A percentile compares a stretch with the other conserved stretches of the same genome.
These are phyloP conservation scores for Ceriops tagal DNA, from an alignment of 345 rosid genomes.

Conservation along the genomic window DNA sequence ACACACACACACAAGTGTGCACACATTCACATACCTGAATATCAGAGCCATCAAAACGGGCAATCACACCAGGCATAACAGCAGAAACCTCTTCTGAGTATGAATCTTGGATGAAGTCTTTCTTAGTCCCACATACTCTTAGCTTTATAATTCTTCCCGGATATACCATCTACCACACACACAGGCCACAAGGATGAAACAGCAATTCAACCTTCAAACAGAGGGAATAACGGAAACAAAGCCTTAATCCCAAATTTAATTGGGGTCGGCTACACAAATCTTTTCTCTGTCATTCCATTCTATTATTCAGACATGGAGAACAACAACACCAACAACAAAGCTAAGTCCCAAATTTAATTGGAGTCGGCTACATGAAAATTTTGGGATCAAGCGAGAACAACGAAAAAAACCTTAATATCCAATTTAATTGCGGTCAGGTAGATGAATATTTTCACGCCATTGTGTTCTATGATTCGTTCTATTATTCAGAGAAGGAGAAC, in stretches of 20 bases:
- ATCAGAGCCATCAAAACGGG: constrained; percentile 79
- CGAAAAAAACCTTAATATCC: not conserved
- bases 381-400: too few relatives aligned
- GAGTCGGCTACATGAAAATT: not conserved
- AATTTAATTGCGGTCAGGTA: not conserved
- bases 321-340: not conserved
- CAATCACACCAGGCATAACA: constrained; percentile 70
- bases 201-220: too few relatives aligned
- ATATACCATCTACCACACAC: constrained; percentile 48
- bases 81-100: constrained; percentile 67
- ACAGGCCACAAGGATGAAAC: too few relatives aligned
- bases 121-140: constrained; percentile 69
- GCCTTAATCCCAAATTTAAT: too few relatives aligned
- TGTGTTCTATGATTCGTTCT: too few relatives aligned
- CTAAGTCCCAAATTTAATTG: not conserved
- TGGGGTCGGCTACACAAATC: too few relatives aligned
- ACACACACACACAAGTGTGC: too few relatives aligned
- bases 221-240: too few relatives aligned
- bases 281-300: too few relatives aligned
- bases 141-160: constrained; percentile 61
- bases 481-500: too few relatives aligned
- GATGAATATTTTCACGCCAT: too few relatives aligned
- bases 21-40: constrained; percentile 46
- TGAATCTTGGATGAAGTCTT: constrained; percentile 54
- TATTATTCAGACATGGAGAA: too few relatives aligned